Percentiles rank a stretch among this genome's conserved stretches.
Evolutionary conservation across 1,139 yeast species (phyloP).

Genomic region (Taiozyma sp.): DNA sequence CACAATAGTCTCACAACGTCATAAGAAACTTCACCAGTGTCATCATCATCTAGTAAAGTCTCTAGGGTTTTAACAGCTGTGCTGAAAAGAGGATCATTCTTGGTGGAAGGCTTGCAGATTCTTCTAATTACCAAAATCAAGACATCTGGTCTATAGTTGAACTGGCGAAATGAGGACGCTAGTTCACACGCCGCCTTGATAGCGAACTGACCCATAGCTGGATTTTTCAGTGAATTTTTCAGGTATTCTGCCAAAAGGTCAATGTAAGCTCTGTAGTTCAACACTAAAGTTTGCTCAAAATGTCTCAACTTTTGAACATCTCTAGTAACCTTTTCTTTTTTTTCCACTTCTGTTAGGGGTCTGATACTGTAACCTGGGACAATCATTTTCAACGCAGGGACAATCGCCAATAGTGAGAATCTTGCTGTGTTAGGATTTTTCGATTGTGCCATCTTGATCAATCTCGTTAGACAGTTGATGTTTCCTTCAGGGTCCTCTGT

Average conservation of each 20-base stretch:
- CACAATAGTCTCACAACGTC: constrained; percentile 66
- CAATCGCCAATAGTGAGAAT: constrained; percentile 70
- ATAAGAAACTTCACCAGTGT: constrained; percentile 73
- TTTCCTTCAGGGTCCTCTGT: constrained; percentile 92
- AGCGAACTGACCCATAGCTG: constrained; percentile 51
- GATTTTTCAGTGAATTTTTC: constrained; percentile 31
- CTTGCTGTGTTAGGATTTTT: constrained; percentile 66
- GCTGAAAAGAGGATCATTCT: constrained; percentile 43
- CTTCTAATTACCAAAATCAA: constrained; percentile 63
- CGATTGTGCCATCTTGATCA: constrained; percentile 69
- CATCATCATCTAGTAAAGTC: constrained; percentile 62
- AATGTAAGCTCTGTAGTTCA: constrained; percentile 67
- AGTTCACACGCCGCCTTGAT: constrained; percentile 80
- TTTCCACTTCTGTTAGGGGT: constrained; percentile 76
- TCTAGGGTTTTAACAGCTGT: constrained; percentile 65
- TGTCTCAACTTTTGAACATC: constrained; percentile 74
- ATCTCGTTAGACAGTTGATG: constrained; percentile 57
- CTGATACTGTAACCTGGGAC: constrained; percentile 88
- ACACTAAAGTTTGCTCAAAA: constrained; percentile 75
- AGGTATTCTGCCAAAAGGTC: constrained; percentile 42
- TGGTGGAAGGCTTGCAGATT: constrained; percentile 50
- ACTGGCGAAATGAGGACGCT: constrained; percentile 62
- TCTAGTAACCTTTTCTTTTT: constrained; percentile 73
- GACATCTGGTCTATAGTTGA: constrained; percentile 75
- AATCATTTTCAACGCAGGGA: constrained; percentile 79